A percentile compares a stretch with the other conserved stretches of the same genome.
These are phyloP conservation scores for Diaporthe ampelina DNA, from an alignment of 2,329 filamentous ascomycete species.

Conservation along the genomic window DNA sequence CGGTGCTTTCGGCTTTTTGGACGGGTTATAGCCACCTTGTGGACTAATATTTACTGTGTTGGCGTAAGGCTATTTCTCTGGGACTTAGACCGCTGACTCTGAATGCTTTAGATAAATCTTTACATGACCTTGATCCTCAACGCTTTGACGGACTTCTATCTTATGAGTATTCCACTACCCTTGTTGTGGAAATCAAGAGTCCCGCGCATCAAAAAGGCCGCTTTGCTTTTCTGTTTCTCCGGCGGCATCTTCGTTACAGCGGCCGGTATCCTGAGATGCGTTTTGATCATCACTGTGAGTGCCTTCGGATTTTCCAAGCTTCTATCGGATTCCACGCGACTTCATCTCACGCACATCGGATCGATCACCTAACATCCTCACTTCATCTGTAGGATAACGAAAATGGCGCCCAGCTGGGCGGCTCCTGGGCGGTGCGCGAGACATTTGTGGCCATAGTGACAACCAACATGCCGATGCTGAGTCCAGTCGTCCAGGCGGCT, in stretches of 20 bases:
- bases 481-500: constrained; percentile 4
- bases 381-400: constrained; percentile 49
- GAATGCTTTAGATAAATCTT: constrained; percentile 47
- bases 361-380: constrained; percentile 22
- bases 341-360: not conserved
- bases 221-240: constrained; percentile 67
- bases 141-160: constrained; percentile 56
- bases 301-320: not conserved
- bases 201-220: constrained; percentile 62
- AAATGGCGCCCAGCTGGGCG: constrained; percentile 54
- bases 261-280: constrained; percentile 66
- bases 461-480: constrained; percentile 29
- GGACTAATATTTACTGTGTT: too few species aligned
- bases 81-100: too few species aligned
- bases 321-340: not conserved
- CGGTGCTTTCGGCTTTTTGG: too few species aligned
- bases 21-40: too few species aligned
- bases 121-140: constrained; percentile 56
- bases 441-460: constrained; percentile 34
- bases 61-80: too few species aligned
- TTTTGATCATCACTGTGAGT: constrained; percentile 59
- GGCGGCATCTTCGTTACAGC: constrained; percentile 69
- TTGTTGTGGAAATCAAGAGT: constrained; percentile 68
- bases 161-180: constrained; percentile 58
- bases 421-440: constrained; percentile 54